Percentiles rank a stretch among this genome's conserved stretches.
Evolutionary conservation across 2,329 filamentous ascomycete genomes (phyloP).

Genomic region (Ilyonectria destructans): DNA sequence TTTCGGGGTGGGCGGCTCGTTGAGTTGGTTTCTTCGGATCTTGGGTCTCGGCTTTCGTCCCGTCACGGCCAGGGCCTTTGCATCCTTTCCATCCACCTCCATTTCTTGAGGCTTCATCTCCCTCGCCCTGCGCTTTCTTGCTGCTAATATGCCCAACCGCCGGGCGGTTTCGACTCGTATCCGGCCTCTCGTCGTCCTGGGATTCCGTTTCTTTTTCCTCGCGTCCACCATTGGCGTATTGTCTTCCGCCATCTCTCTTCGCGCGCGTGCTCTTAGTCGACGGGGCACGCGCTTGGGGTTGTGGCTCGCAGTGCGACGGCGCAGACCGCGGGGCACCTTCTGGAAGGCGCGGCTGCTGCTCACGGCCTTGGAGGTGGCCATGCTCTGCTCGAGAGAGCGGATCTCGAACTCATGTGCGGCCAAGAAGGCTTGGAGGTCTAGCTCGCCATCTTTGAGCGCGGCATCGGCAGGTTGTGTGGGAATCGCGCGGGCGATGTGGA

Average conservation of each 20-base stretch:
- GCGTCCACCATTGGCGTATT: slow-evolving; percentile 88
- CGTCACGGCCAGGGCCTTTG: slow-evolving; percentile 37
- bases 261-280: slow-evolving; percentile 79
- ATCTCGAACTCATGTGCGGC: slow-evolving; percentile 92
- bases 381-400: slow-evolving; percentile 85
- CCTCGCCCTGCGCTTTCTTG: slow-evolving; percentile 66
- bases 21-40: slow-evolving; percentile 79
- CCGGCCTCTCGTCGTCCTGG: slow-evolving; percentile 70
- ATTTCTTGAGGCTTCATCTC: slow-evolving; percentile 50
- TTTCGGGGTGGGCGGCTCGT: slow-evolving; percentile 69
- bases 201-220: slow-evolving; percentile 75
- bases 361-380: slow-evolving; percentile 79
- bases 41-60: slow-evolving; percentile 69
- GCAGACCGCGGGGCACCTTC: slow-evolving; percentile 86
- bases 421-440: slow-evolving; percentile 89
- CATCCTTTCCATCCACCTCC: slow-evolving; percentile 30
- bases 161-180: slow-evolving; percentile 84
- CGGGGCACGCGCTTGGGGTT: slow-evolving; percentile 93
- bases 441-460: slow-evolving; percentile 79
- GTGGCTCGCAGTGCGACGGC: slow-evolving; percentile 92
- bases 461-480: slow-evolving; percentile 66
- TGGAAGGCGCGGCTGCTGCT: slow-evolving; percentile 86
- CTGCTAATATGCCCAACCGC: slow-evolving; percentile 76
- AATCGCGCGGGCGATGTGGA: slow-evolving; percentile 65
- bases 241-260: slow-evolving; percentile 85